phyloP scores from a whole-genome alignment of 2,329 filamentous ascomycete species.

The Fusarium sp. region DNA sequence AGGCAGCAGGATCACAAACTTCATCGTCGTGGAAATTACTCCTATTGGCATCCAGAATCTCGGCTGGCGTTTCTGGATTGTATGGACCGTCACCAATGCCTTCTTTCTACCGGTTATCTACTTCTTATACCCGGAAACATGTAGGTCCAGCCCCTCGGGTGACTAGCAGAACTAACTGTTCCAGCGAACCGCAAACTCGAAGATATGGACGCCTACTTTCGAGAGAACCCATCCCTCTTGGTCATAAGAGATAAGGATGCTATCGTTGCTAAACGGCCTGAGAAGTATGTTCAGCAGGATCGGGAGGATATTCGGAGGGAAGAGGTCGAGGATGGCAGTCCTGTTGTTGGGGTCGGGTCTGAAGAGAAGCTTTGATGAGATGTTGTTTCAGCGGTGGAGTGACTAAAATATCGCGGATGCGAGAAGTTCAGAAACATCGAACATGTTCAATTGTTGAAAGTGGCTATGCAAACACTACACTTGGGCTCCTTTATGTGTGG shows the following conservation, averaged over 20 bases:
- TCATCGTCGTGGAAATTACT: constrained; percentile 49
- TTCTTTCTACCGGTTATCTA: constrained; percentile 58
- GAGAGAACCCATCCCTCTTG: constrained; percentile 52
- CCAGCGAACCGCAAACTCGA: constrained; percentile 40
- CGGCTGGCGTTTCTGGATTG: constrained; percentile 62
- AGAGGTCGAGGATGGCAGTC: not conserved
- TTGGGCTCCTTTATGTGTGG: not conserved
- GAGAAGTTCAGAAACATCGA: not conserved
- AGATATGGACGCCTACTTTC: constrained; percentile 50
- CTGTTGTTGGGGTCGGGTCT: not conserved
- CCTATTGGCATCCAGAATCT: constrained; percentile 54
- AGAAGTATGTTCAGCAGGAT: constrained; percentile 19
- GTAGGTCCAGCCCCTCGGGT: not conserved
- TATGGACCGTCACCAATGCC: constrained; percentile 61
- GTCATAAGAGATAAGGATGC: constrained; percentile 60
- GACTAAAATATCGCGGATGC: no score
- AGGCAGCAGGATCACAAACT: constrained; percentile 35
- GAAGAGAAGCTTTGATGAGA: not conserved
- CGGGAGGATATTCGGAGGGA: constrained; percentile 8
- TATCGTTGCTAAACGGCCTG: constrained; percentile 48
- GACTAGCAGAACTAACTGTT: not conserved
- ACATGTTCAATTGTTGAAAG: no score
- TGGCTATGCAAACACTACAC: no score
- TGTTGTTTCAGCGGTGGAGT: no score
- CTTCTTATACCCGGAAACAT: constrained; percentile 60